Conservation (phyloP, 495 filamentous ascomycete species). For the Neurospora sp. region DNA sequence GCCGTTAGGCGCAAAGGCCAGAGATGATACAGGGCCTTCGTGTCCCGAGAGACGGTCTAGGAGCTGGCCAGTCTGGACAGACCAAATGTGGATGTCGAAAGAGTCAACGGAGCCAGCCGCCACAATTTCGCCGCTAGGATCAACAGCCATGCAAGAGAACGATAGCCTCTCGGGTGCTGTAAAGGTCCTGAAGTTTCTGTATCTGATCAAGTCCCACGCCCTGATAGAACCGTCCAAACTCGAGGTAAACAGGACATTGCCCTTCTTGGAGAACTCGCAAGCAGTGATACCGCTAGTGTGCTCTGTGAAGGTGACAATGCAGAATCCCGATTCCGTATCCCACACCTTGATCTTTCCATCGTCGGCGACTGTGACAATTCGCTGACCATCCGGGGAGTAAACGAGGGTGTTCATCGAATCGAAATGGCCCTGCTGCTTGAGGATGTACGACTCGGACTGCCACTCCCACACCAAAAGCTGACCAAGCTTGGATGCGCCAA, state of each 20-base stretch:
- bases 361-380: constrained; percentile 84
- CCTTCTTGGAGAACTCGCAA: constrained; percentile 86
- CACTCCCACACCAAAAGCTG: constrained; percentile 98
- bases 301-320: constrained; percentile 95
- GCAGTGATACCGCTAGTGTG: constrained; percentile 93
- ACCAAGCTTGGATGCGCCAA: constrained; percentile 91
- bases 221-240: constrained; percentile 87
- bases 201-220: constrained; percentile 94
- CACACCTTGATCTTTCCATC: constrained; percentile 98
- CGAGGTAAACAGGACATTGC: constrained; percentile 88
- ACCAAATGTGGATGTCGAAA: constrained; percentile 97
- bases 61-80: constrained; percentile 92
- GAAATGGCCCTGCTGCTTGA: constrained; percentile 96
- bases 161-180: constrained; percentile 84
- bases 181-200: constrained; percentile 94
- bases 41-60: constrained; percentile 86
- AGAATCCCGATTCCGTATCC: constrained; percentile 94
- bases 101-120: constrained; percentile 92
- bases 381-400: constrained; percentile 88
- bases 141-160: constrained; percentile 90
- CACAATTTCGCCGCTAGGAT: constrained; percentile 89
- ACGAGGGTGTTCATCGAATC: constrained; percentile 91
- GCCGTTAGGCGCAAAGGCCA: constrained; percentile 82
- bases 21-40: constrained; percentile 79
- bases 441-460: constrained; percentile 98